phyloP scores from a whole-genome alignment of 768 basidiomycete species.

The Lepiota subincarnata region DNA sequence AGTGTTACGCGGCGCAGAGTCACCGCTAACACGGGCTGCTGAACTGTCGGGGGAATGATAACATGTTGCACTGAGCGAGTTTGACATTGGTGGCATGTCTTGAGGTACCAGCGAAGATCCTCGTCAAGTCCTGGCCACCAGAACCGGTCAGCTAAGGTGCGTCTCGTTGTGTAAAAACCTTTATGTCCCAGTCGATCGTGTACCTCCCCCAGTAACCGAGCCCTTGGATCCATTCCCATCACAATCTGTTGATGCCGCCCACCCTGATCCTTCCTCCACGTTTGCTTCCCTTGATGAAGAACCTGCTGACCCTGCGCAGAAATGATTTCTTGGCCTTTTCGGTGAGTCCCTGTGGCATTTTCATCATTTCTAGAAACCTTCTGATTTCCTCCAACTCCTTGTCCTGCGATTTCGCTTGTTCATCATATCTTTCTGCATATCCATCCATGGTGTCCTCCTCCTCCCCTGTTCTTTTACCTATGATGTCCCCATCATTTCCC shows the following conservation, averaged over 20 bases:
- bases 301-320: not conserved
- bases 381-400: constrained; percentile 2
- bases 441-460: no score
- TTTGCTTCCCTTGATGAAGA: constrained; percentile 8
- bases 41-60: constrained; percentile 20
- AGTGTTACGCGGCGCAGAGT: no score
- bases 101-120: constrained; percentile 23
- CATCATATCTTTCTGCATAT: not conserved
- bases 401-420: not conserved
- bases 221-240: not conserved
- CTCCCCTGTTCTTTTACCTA: not conserved
- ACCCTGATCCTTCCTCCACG: constrained; percentile 19
- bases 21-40: no score
- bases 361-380: not conserved
- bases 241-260: constrained; percentile 24
- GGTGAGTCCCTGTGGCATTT: not conserved
- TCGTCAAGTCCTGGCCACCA: constrained; percentile 26
- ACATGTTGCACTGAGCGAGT: constrained; percentile 19
- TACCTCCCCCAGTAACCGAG: constrained; percentile 19
- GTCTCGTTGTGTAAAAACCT: constrained; percentile 20
- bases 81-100: constrained; percentile 28
- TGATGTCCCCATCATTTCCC: not conserved
- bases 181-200: constrained; percentile 24
- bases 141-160: constrained; percentile 20
- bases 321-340: constrained; percentile 2